Evolutionary conservation across 495 filamentous ascomycete species (phyloP), one percentile per base, ranked within the genome.

Genomic region (Aspergillus hancockii): DNA sequence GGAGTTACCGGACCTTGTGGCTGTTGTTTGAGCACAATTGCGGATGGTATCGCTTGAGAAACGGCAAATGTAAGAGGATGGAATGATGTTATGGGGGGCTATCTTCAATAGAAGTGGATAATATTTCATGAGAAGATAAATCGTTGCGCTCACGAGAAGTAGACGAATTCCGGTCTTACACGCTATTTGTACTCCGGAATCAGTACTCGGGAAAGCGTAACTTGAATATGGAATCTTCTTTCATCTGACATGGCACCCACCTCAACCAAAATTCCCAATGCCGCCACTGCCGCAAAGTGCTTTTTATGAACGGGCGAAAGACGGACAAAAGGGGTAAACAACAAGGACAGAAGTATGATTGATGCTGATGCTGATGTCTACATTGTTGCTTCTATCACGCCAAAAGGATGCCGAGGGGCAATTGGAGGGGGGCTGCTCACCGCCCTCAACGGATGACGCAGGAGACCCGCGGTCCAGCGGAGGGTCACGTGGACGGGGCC

Each of bases 321-420:
- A 6, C 5, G 13, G 12, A n/a, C 38, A 41, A 16, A 12, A 41
- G 14, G 38, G 38, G 38, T 12, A 3, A n/a, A 36, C 8, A 8
- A 36, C 13, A 36, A n/a, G 12, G 16, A 1, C 19, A 23, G 16
- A 8, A 23, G 19, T 21, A 47, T 47, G 18, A 1, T 9, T 23
- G 43, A 22, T 47, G 43, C n/a, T 21, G 43, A 47, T 47, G 43
- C 38, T 57, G 49, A 59, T 55, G 54, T 58, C 60, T 50, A 45
- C 41, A 53, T 16, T 18, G 22, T 16, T 31, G 18, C 21, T 53
- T 25, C 12, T 41, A 19, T 23, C 47, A 19, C 22, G 19, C 32
- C 38, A 41, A 54, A 60, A 57, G 21, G 52, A 43, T 53, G 61
- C 57, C 57, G 61, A 63, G 61, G 61, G 46, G 53, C 52, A 57